These are phyloP conservation scores for Pseudogymnoascus sp. DNA, from an alignment of 2,329 filamentous ascomycete genomes.

Conservation along the genomic window DNA sequence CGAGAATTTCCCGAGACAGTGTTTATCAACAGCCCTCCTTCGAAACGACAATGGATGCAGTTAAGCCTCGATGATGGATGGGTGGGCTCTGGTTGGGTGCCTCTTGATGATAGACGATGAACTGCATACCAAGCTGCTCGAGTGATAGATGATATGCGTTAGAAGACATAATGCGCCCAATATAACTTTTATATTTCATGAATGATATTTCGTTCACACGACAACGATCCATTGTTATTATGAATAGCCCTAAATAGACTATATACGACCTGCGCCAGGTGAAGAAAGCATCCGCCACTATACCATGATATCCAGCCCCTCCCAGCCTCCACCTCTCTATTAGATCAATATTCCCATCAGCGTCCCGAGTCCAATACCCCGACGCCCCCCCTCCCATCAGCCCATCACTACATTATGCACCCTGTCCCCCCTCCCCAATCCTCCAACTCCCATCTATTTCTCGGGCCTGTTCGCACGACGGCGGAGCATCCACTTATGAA, in stretches of 20 bases:
- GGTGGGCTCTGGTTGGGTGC: not conserved
- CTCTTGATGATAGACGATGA: not conserved
- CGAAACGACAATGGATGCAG: not conserved
- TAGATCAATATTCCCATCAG: not conserved
- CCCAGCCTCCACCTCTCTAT: not conserved
- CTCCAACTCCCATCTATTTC: not conserved
- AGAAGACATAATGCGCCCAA: not conserved
- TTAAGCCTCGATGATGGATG: not conserved
- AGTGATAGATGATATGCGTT: not conserved
- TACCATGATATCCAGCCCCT: not conserved
- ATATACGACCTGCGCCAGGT: constrained; percentile 6
- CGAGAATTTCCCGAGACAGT: not conserved
- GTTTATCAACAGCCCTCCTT: not conserved
- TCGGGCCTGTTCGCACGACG: constrained; percentile 15
- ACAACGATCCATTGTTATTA: constrained; percentile 7
- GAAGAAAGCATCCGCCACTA: constrained; percentile 7
- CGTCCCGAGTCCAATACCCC: not conserved
- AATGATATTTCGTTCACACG: not conserved
- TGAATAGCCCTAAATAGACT: constrained; percentile 1
- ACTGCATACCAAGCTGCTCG: not conserved
- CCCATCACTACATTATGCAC: not conserved
- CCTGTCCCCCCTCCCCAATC: not conserved
- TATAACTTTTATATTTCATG: constrained; percentile 2
- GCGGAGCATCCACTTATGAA: constrained; percentile 36
- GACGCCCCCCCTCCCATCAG: not conserved